Evolutionary conservation across 345 rosid genomes (phyloP), one percentile per base, ranked within the genome.

Genomic region (Heritiera fomes): DNA sequence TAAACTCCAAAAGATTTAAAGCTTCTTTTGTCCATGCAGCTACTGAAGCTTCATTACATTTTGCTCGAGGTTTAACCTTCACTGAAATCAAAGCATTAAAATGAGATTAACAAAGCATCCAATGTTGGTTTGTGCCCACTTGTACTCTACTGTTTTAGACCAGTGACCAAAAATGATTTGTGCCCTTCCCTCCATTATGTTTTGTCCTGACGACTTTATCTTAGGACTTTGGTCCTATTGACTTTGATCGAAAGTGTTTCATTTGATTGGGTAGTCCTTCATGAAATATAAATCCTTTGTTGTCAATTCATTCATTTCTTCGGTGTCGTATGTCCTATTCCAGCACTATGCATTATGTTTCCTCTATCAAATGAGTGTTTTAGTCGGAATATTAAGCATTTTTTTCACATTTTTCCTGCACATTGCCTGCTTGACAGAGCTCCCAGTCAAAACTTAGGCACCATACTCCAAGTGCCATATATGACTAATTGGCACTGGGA

Each of bases 191-290:
- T 32, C 17, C 45, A 56, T 30, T 34, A 7, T 40, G 30, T 47
- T 28, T 59, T 12, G 41, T 50, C 59, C 53, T 38, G 20, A 50
- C 64, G 20, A 50, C 64, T 71, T 66, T 78, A 78, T 74, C 50
- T 46, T 59, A 38, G 4, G 38, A 23, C 28, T 23, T 23, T 23
- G 28, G 17, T 1, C 52, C 56, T 49, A 15, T 13, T 41, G 67
- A 45, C 53, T 47, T 47, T 47, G 41, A 52, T 53, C 0, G 6
- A 7, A 58, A 56, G 14, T 15, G 3, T 20, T 23, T 41, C 23
- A 17, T 40, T 56, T 40, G 32, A 58, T 73, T 41, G 30, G 49
- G 2, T 18, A 11, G 10, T 73, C 32, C 15, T 56, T 40, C 77
- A 5, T 12, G 18, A 15, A 47, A 8, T 53, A 3, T 49, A 52